These are phyloP conservation scores for Pestalotiopsis sp. DNA, from an alignment of 2,329 filamentous ascomycete species.

Conservation along the genomic window DNA sequence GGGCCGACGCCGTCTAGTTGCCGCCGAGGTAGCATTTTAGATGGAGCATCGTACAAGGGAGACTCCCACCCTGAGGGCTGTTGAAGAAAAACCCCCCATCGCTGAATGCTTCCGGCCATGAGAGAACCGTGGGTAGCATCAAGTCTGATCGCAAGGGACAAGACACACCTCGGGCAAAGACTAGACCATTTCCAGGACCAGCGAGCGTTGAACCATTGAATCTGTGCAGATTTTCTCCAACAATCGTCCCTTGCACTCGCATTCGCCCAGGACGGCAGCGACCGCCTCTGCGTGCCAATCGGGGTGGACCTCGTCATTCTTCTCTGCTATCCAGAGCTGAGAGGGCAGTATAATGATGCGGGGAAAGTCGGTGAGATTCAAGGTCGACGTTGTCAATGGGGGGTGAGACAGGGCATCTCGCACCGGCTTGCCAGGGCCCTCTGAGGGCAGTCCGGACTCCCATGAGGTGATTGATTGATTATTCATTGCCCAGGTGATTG, in stretches of 20 bases:
- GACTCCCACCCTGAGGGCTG: not conserved
- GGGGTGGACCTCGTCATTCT: not conserved
- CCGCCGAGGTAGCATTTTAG: not conserved
- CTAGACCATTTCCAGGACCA: not conserved
- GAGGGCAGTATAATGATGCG: not conserved
- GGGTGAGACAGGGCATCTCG: not conserved
- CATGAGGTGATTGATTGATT: not conserved
- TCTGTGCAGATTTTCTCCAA: not conserved
- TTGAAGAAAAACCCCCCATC: not conserved
- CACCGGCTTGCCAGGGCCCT: not conserved
- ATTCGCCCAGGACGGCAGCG: constrained; percentile 1
- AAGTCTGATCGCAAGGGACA: not conserved
- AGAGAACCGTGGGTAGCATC: not conserved
- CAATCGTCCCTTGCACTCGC: not conserved
- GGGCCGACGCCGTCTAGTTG: not conserved
- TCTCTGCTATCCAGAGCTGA: not conserved
- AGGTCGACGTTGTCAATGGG: not conserved
- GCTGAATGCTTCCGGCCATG: not conserved
- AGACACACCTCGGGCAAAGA: not conserved
- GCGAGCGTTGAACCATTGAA: not conserved
- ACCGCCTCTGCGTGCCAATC: constrained; percentile 5
- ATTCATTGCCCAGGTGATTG: not conserved
- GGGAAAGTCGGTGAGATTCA: constrained; percentile 9
- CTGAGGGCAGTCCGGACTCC: not conserved
- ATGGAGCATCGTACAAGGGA: not conserved